These are phyloP conservation scores for Chlamydomonas reinhardtii DNA, from an alignment of 163 green algal species.

Conservation along the genomic window DNA sequence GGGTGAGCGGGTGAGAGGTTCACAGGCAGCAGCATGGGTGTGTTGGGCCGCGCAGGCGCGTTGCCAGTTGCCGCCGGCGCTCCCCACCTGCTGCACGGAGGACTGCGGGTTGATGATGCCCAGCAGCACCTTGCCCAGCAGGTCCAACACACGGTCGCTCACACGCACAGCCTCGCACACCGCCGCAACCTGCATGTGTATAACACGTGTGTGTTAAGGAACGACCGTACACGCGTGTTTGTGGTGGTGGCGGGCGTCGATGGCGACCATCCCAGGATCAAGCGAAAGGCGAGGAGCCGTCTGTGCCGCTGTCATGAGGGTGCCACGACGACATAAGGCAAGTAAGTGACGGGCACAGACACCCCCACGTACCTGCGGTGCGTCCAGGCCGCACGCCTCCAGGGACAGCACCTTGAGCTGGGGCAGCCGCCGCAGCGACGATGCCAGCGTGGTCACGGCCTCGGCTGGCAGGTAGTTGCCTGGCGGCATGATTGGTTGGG, in stretches of 20 bases:
- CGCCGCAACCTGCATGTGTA: neutral
- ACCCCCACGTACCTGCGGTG: neutral
- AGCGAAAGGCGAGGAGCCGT: too few relatives aligned
- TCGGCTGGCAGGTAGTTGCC: slow-evolving; percentile 5
- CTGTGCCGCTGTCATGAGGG: too few relatives aligned
- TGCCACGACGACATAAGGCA: too few relatives aligned
- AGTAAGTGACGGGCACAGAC: too few relatives aligned
- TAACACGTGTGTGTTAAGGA: too few relatives aligned
- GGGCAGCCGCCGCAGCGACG: neutral
- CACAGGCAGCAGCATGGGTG: too few relatives aligned
- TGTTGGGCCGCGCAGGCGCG: too few relatives aligned
- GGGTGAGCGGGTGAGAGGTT: too few relatives aligned
- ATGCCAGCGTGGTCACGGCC: neutral
- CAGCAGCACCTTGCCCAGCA: neutral
- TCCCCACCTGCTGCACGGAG: neutral
- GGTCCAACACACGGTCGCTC: neutral
- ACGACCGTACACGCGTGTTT: too few relatives aligned
- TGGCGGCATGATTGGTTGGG: neutral
- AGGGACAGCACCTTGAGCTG: neutral
- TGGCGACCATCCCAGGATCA: too few relatives aligned
- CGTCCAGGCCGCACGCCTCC: neutral
- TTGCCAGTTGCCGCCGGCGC: too few relatives aligned
- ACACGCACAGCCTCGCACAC: slow-evolving; percentile 13
- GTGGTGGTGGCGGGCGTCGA: too few relatives aligned
- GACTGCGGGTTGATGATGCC: slow-evolving; percentile 18